Evolutionary conservation across 176 grass and related monocot species (phyloP).

Genomic region (Metroxylon sagu): DNA sequence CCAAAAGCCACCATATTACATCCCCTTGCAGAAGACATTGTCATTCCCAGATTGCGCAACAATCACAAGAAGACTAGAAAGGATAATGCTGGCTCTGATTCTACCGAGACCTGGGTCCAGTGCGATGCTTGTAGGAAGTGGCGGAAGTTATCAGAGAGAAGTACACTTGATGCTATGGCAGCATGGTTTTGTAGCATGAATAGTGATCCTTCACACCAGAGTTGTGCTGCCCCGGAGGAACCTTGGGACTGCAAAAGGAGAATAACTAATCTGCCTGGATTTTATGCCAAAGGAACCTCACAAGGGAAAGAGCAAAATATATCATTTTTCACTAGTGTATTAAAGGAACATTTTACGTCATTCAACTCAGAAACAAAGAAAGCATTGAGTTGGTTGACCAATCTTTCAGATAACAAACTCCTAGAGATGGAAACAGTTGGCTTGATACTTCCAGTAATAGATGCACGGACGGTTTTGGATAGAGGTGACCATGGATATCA

Average conservation of each 20-base stretch:
- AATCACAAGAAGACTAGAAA: conserved; percentile 39
- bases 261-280: conserved; percentile 81
- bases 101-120: conserved; percentile 82
- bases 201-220: conserved; percentile 44
- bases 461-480: conserved; percentile 33
- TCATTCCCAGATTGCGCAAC: conserved; percentile 14
- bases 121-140: conserved; percentile 96
- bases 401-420: conserved; percentile 63
- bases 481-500: conserved; percentile 51
- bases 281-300: conserved; percentile 58
- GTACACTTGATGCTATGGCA: conserved; percentile 39
- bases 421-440: conserved; percentile 74
- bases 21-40: neutral
- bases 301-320: conserved; percentile 68
- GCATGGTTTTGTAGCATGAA: conserved; percentile 99
- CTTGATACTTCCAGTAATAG: conserved; percentile 66
- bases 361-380: conserved; percentile 77
- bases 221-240: conserved; percentile 54
- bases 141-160: conserved; percentile 50
- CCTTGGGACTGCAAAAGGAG: conserved; percentile 45
- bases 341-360: conserved; percentile 60
- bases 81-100: conserved; percentile 20
- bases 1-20: neutral
- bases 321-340: conserved; percentile 63
- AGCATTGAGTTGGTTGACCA: conserved; percentile 74